Base-by-base conservation (phyloP, 2,329 filamentous ascomycete genomes). In the Aureobasidium melanogenum region DNA sequence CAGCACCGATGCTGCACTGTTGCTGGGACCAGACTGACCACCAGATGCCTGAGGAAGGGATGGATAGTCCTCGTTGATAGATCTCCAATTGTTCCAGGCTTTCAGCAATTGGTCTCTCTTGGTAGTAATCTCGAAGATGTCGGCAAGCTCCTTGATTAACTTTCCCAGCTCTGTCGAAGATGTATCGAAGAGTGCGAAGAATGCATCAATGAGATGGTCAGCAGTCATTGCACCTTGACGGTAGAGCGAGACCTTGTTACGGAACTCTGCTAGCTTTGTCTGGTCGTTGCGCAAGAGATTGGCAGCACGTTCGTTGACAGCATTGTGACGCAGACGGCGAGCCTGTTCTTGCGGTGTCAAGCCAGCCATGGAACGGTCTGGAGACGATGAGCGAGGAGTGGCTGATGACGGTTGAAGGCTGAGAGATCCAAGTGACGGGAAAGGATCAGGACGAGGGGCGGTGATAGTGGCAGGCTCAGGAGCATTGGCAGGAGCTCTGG, bases 51-150 rank as follows among this genome's bases (percentile, higher is more conserved):
- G 88, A 1, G 93, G 92, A 0, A 97, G 79, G 1, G 89, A 90
- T 0, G 93, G 93, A 67, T 97, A 97, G 72, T 97, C 92, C 74
- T 97, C 92, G 66, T 96, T 95, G 75, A 96, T 94, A 39, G 91
- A 91, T 50, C 90, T 89, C 90, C 93, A 97, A 74, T 96, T 89
- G 67, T 91, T 90, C 91, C 93, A 97, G 1, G 92, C 90, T 68
- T 88, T 88, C 28, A 91, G 83, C 3, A 99, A 77, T 0, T 79
- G 80, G 57, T 88, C 86, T 1, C 85, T 85, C 71, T 96, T 96
- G 19, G 74, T 71, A 54, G 87, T 82, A 67, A 95, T 88, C 67
- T 99, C 93, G 68, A 94, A 97, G 12, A 99, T 84, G 57, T 97
- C 93, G 5, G 93, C 89, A 3, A 97, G 83, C 71, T 99, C 94